These are phyloP conservation scores for Quercus ilex DNA, from an alignment of 306 rosid species.

Conservation along the genomic window DNA sequence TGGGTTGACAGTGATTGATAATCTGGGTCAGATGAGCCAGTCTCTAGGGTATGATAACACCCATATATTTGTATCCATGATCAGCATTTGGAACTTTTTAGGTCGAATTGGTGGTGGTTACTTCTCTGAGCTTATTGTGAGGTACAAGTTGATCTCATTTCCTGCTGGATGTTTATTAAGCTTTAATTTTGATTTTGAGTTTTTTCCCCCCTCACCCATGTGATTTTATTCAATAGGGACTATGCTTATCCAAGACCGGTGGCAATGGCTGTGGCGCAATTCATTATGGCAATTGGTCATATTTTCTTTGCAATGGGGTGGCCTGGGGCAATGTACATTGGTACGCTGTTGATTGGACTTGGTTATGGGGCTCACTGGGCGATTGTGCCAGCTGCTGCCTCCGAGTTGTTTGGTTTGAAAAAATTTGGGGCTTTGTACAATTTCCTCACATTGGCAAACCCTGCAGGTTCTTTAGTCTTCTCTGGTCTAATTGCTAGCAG, in stretches of 20 bases:
- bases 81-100: conserved; percentile 97
- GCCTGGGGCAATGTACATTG: conserved; percentile 83
- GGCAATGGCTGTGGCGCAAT: conserved; percentile 80
- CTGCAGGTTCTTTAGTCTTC: conserved; percentile 71
- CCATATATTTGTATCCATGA: conserved; percentile 77
- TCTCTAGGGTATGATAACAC: conserved; percentile 64
- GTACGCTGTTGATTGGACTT: conserved; percentile 72
- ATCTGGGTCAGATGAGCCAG: conserved; percentile 84
- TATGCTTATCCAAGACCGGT: conserved; percentile 71
- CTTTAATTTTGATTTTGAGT: neutral
- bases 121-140: conserved; percentile 80
- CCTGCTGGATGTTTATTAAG: neutral
- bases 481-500: conserved; percentile 77
- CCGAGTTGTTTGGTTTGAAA: conserved; percentile 85
- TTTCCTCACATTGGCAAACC: conserved; percentile 81
- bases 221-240: conserved; percentile 52
- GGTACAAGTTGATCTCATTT: conserved; percentile 42
- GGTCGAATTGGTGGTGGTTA: conserved; percentile 95
- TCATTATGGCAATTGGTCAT: conserved; percentile 77
- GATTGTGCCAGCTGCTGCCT: conserved; percentile 90
- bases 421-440: conserved; percentile 93
- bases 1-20: conserved; percentile 87
- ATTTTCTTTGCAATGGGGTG: conserved; percentile 71
- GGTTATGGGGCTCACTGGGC: conserved; percentile 99
- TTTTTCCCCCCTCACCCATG: conserved; percentile 1